Evolutionary conservation across 805 yeast species (phyloP), one percentile per base, ranked within the genome.

Genomic region (Cyberlindnera mississippiensis): DNA sequence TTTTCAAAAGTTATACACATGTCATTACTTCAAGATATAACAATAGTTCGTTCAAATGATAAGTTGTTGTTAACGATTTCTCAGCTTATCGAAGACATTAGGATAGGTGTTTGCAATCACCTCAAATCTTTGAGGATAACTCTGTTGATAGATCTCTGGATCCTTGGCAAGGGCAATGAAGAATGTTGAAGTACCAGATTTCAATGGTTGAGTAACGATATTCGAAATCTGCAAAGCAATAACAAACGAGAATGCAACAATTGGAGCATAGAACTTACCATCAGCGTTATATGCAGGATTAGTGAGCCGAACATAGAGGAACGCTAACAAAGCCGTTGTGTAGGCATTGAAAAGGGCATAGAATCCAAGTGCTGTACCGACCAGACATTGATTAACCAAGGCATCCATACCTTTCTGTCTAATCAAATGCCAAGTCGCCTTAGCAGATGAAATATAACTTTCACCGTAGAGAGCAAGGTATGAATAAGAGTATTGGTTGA

Each of bases 401-500:
- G 93, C 90, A 61, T 85, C 89, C 61, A 86, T 70, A 27, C 96
- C 96, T 60, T 87, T 84, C 58, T 72, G 78, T 55, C 83, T 75
- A 51, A 90, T 62, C 63, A 90, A 71, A 53, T 78, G 76, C 78
- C 89, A 83, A 1, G 97, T 85, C 45, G 86, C 91, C 53, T 75
- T 83, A 1, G 96, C 90, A 1, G 95, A 80, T 22, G 71, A 68
- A 37, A 85, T 56, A 57, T 89, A 91, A 28, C 78, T 71, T 52
- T 81, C 80, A 35, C 97, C 97, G 63, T 88, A 91, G 18, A 90
- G 71, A 0, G 96, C 95, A 53, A 90, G 71, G 56, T 82, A 87
- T 22, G 93, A 82, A 60, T 85, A 86, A 6, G 96, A 95, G 59
- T 87, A 90, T 59, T 85, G 91, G 65, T 90, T 88, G 69, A 90